phyloP scores from a whole-genome alignment of 2,329 filamentous ascomycete genomes.

The Penicillium sclerotiorum region DNA sequence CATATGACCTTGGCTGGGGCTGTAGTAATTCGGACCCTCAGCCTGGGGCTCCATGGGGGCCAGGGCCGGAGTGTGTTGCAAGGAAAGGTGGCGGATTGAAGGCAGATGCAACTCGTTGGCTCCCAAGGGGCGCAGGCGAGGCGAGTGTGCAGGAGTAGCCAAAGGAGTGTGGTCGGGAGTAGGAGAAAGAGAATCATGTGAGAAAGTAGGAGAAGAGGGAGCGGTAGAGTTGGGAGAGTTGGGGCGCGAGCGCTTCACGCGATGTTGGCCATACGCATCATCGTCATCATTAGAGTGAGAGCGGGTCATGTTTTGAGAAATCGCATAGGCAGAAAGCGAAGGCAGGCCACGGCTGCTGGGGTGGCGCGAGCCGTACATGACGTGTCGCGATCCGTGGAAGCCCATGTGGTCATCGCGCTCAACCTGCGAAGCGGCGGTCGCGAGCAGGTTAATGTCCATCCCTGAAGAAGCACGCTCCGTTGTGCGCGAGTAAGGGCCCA shows the following conservation, averaged over 20 bases:
- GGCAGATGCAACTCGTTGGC: constrained; percentile 77
- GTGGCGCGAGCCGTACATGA: constrained; percentile 51
- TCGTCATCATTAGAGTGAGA: constrained; percentile 77
- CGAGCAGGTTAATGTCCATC: constrained; percentile 68
- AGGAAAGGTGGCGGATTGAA: constrained; percentile 73
- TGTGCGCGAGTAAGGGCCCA: constrained; percentile 57
- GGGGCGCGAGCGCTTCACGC: constrained; percentile 86
- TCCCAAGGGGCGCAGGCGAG: constrained; percentile 78
- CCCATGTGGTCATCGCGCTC: constrained; percentile 61
- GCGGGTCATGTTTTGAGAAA: constrained; percentile 82
- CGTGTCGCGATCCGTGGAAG: constrained; percentile 48
- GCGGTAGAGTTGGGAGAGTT: constrained; percentile 95
- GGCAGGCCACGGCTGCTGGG: constrained; percentile 63
- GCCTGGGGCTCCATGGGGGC: constrained; percentile 71
- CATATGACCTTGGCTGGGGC: constrained; percentile 58
- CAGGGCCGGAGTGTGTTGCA: constrained; percentile 67
- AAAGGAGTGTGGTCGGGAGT: constrained; percentile 99
- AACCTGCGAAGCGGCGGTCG: constrained; percentile 69
- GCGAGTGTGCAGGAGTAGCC: constrained; percentile 92
- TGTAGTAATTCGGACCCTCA: constrained; percentile 61
- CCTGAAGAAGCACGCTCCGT: constrained; percentile 52
- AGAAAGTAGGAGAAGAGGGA: constrained; percentile 93
- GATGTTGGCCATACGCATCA: constrained; percentile 70
- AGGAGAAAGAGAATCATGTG: constrained; percentile 90
- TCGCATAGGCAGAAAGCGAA: constrained; percentile 75